Conservation (phyloP, 345 rosid genomes). For the rapeseed (Brassica napus) region Da-Ae NC_063438.1:17753001-17753500, state of each 20-base stretch:
- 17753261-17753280: conserved; percentile 49
- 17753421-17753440: conserved; percentile 50
- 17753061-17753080: neutral
- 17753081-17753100: neutral
- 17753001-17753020: no score
- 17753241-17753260: conserved; percentile 63
- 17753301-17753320: conserved; percentile 28
- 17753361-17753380: conserved; percentile 61
- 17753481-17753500: conserved; percentile 58
- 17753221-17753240: conserved; percentile 48
- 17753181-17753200: neutral
- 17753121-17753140: neutral
- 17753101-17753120: neutral
- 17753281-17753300: conserved; percentile 62
- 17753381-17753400: conserved; percentile 63
- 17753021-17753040: no score
- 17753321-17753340: conserved; percentile 53
- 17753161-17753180: neutral
- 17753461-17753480: conserved; percentile 57
- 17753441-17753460: conserved; percentile 53
- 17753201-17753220: neutral
- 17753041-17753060: neutral
- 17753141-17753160: neutral
- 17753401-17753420: conserved; percentile 47
- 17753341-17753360: conserved; percentile 45